These are phyloP conservation scores for Aechmea fasciata DNA, from an alignment of 176 grass and related monocot genomes.

Conservation along the genomic window DNA sequence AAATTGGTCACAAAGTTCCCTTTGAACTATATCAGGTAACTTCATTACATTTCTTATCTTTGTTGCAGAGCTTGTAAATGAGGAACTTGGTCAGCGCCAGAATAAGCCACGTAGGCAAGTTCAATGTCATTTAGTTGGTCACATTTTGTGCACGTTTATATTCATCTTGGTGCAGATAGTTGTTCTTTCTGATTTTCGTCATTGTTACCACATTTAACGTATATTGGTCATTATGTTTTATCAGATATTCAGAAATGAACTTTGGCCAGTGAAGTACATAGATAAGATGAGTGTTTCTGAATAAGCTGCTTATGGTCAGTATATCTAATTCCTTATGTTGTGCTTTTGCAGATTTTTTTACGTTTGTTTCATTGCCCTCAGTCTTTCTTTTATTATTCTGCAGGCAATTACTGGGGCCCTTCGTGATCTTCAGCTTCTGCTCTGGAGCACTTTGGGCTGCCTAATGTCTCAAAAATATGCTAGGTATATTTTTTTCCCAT, in stretches of 20 bases:
- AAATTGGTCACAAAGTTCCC: background rate
- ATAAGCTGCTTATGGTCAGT: background rate
- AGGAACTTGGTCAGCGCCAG: slow-evolving; percentile 83
- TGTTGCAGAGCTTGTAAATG: slow-evolving; percentile 55
- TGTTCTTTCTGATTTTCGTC: background rate
- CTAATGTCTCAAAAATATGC: background rate
- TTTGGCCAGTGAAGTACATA: slow-evolving; percentile 70
- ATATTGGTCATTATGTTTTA: slow-evolving; percentile 5
- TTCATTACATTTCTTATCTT: slow-evolving; percentile 23
- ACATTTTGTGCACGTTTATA: background rate
- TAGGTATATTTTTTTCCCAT: background rate
- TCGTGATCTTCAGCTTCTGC: background rate
- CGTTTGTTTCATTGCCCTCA: background rate
- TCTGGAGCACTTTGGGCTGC: slow-evolving; percentile 2
- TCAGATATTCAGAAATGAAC: slow-evolving; percentile 98
- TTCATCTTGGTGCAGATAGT: background rate
- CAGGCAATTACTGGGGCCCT: background rate
- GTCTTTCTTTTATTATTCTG: background rate
- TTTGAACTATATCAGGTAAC: slow-evolving; percentile 5
- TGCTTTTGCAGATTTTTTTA: background rate
- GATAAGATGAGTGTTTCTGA: background rate
- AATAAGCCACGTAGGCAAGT: slow-evolving; percentile 94
- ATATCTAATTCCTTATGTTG: background rate
- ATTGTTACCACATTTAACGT: background rate
- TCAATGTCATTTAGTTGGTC: background rate